Evolutionary conservation across 805 yeast genomes (phyloP).

Genomic region (Yamadazyma paraphyllophila): DNA sequence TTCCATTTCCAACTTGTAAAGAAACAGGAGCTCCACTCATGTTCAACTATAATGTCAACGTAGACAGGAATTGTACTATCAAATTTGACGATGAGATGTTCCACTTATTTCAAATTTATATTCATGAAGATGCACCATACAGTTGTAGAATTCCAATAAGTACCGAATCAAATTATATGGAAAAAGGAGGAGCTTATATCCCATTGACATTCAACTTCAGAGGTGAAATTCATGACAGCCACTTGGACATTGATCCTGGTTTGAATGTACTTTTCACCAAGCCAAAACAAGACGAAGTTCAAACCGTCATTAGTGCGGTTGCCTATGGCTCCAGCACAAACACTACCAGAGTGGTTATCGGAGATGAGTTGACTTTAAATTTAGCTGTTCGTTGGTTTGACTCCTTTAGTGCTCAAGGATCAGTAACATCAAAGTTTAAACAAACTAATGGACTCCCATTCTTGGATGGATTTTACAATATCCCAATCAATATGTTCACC

Average conservation of each 20-base stretch:
- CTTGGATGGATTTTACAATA: conserved; percentile 38
- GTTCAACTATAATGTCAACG: conserved; percentile 52
- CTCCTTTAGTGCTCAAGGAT: conserved; percentile 8
- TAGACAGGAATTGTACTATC: conserved; percentile 59
- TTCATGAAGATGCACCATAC: conserved; percentile 76
- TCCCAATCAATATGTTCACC: conserved; percentile 32
- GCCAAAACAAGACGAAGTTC: conserved; percentile 28
- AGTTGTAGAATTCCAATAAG: conserved; percentile 62
- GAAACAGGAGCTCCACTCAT: conserved; percentile 62
- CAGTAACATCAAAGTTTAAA: conserved; percentile 7
- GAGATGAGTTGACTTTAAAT: conserved; percentile 55
- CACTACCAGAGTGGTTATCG: conserved; percentile 62
- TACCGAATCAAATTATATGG: conserved; percentile 41
- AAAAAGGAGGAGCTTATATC: conserved; percentile 44
- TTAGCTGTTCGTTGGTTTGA: conserved; percentile 61
- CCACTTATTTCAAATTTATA: conserved; percentile 70
- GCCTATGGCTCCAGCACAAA: conserved; percentile 64
- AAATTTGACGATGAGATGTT: conserved; percentile 60
- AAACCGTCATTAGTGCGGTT: conserved; percentile 50
- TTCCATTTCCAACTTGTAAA: conserved; percentile 57
- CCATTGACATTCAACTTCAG: conserved; percentile 65
- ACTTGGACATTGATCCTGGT: conserved; percentile 61
- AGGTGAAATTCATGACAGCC: conserved; percentile 65
- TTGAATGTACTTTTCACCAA: conserved; percentile 51
- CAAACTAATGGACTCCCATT: conserved; percentile 28